Percentiles rank a stretch among this genome's conserved stretches.
Evolutionary conservation across 2,329 filamentous ascomycete genomes (phyloP).

Genomic region (Xylaria sp.): DNA sequence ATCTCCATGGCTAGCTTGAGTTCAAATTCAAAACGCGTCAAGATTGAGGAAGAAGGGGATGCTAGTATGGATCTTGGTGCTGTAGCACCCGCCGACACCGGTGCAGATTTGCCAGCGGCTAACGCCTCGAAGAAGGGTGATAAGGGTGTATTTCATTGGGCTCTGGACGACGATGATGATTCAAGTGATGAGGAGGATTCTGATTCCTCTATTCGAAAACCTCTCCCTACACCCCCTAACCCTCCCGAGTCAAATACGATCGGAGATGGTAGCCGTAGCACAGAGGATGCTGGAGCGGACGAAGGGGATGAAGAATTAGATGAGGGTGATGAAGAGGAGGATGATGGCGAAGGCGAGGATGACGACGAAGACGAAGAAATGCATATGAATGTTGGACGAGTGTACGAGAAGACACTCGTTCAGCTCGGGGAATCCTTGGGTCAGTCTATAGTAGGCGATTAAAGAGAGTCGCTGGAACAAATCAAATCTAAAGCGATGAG

Average conservation of each 20-base stretch:
- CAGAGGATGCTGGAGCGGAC: conserved; percentile 21
- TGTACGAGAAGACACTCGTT: conserved; percentile 36
- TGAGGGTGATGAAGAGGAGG: conserved; percentile 15
- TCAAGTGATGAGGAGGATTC: conserved; percentile 18
- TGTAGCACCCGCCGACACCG: conserved; percentile 3
- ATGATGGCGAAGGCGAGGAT: conserved; percentile 28
- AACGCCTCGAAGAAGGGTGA: background rate
- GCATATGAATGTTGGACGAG: conserved; percentile 49
- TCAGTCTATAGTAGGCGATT: conserved; percentile 19
- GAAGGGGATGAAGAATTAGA: conserved; percentile 12
- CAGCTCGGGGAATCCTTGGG: conserved; percentile 36
- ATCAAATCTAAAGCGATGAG: background rate
- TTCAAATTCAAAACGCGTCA: conserved; percentile 20
- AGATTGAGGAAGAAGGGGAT: conserved; percentile 20
- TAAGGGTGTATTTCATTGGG: conserved; percentile 29
- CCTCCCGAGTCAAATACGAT: background rate
- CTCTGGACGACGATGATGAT: conserved; percentile 29
- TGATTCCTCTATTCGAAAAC: background rate
- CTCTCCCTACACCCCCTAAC: background rate
- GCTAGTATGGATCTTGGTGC: conserved; percentile 7
- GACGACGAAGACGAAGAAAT: conserved; percentile 39
- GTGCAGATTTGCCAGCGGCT: background rate
- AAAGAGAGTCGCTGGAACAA: background rate
- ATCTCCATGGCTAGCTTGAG: conserved; percentile 8
- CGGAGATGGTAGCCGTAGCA: background rate